Conservation (phyloP, 148 eudicot genomes). For the Silene conica region DNA sequence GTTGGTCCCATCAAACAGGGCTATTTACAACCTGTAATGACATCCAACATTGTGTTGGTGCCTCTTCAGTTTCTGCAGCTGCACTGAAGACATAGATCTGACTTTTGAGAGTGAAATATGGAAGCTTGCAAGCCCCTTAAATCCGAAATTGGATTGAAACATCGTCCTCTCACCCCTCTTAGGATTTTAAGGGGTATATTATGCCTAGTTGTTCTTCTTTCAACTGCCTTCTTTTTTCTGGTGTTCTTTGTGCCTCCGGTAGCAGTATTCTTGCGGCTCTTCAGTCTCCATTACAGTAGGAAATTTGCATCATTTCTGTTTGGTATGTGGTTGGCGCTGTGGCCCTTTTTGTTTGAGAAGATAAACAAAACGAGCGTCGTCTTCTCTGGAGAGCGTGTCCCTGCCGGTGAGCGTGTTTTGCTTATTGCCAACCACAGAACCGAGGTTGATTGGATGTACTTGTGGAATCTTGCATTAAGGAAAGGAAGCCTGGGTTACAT, state of each 20-base stretch:
- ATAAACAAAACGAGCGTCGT: conserved; percentile 63
- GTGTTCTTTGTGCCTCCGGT: conserved; percentile 47
- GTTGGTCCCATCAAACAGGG: background rate
- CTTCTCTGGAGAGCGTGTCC: conserved; percentile 64
- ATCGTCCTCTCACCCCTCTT: conserved; percentile 49
- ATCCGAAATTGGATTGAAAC: conserved; percentile 31
- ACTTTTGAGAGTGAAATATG: conserved; percentile 36
- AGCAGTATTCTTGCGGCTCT: conserved; percentile 38
- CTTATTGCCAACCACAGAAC: conserved; percentile 76
- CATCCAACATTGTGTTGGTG: conserved; percentile 13
- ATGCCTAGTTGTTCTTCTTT: conserved; percentile 55
- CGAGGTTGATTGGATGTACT: conserved; percentile 92
- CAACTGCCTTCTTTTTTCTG: conserved; percentile 55
- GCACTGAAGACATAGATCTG: conserved; percentile 16
- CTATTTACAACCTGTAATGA: conserved; percentile 9
- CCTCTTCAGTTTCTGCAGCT: conserved; percentile 19
- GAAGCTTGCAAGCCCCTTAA: conserved; percentile 46
- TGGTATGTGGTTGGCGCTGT: conserved; percentile 67
- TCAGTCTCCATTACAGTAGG: conserved; percentile 59
- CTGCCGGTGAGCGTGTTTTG: conserved; percentile 57
- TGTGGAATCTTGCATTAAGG: conserved; percentile 73
- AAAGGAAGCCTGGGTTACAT: conserved; percentile 63
- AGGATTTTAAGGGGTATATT: conserved; percentile 57
- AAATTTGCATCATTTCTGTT: conserved; percentile 44
- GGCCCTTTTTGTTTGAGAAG: conserved; percentile 82